Percentiles rank a stretch among this genome's conserved stretches.
Evolutionary conservation across 2,329 filamentous ascomycete species (phyloP).

Genomic region (Fusarium bulbicola): DNA sequence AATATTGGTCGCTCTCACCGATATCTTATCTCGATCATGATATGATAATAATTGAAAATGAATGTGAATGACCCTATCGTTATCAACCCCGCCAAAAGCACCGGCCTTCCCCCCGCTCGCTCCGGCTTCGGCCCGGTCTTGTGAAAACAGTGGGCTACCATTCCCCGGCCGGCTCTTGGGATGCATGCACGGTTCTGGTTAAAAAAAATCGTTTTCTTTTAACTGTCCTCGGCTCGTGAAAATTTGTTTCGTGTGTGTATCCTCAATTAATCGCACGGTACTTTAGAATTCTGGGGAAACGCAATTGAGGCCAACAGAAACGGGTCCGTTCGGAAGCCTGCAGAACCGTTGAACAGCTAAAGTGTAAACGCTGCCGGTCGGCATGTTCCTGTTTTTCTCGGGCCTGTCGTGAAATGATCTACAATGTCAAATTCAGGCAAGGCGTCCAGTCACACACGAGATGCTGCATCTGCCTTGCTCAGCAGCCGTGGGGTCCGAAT

Average conservation of each 20-base stretch:
- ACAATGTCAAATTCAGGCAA: not conserved
- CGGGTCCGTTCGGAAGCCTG: not conserved
- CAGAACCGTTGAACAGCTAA: conserved; percentile 11
- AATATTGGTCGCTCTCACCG: conserved; percentile 7
- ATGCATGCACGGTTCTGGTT: not conserved
- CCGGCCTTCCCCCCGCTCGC: conserved; percentile 14
- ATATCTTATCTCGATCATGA: conserved; percentile 12
- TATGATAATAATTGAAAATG: not conserved
- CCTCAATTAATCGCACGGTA: conserved; percentile 32
- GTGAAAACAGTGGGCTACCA: conserved; percentile 17
- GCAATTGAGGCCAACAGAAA: conserved; percentile 1
- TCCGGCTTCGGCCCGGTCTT: conserved; percentile 37
- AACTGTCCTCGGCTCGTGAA: not conserved
- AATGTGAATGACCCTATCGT: conserved; percentile 6
- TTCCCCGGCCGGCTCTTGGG: conserved; percentile 23
- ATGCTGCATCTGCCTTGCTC: not conserved
- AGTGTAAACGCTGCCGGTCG: not conserved
- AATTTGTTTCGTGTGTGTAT: not conserved
- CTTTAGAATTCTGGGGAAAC: conserved; percentile 26
- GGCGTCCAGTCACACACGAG: conserved; percentile 1
- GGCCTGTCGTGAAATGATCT: conserved; percentile 4
- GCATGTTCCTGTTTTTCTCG: conserved; percentile 10
- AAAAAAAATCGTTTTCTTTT: not conserved
- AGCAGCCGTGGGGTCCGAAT: not conserved
- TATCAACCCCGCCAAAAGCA: conserved; percentile 26